Percentiles rank a stretch among this genome's conserved stretches.
phyloP scores from a whole-genome alignment of 495 filamentous ascomycete species.

The Penicillium longicatenatum region DNA sequence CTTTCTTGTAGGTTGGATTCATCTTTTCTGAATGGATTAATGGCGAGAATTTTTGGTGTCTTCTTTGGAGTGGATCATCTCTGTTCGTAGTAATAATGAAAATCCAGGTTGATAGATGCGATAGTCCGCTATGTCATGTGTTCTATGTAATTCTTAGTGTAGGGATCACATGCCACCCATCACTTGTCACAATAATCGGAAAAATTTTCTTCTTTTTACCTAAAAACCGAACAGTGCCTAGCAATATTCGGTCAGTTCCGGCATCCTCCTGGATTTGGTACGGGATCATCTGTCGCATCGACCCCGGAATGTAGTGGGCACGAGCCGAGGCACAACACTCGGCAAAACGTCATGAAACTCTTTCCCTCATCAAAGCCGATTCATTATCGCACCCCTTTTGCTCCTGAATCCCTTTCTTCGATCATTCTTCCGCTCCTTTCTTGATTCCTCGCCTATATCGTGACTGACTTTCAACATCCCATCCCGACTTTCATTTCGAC shows the following conservation, averaged over 20 bases:
- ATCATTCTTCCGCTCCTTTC: conserved; percentile 17
- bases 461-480: not conserved
- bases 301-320: conserved; percentile 8
- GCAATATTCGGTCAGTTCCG: not conserved
- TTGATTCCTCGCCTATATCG: not conserved
- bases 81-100: not conserved
- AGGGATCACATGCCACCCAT: conserved; percentile 5
- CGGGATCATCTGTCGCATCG: not conserved
- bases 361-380: conserved; percentile 31
- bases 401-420: conserved; percentile 11
- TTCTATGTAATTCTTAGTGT: not conserved
- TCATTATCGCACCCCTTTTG: conserved; percentile 35
- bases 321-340: conserved; percentile 46
- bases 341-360: conserved; percentile 50
- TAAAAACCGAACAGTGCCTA: not conserved
- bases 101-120: too few species aligned
- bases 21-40: conserved; percentile 45
- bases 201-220: too few species aligned
- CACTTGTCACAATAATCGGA: too few species aligned
- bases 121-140: too few species aligned
- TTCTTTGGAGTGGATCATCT: not conserved
- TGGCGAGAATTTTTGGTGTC: conserved; percentile 36
- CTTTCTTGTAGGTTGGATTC: conserved; percentile 46
- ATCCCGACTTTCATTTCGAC: not conserved
- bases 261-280: not conserved